phyloP scores from a whole-genome alignment of 2,329 filamentous ascomycete species.

The Aspergillus spinulosporus region DNA sequence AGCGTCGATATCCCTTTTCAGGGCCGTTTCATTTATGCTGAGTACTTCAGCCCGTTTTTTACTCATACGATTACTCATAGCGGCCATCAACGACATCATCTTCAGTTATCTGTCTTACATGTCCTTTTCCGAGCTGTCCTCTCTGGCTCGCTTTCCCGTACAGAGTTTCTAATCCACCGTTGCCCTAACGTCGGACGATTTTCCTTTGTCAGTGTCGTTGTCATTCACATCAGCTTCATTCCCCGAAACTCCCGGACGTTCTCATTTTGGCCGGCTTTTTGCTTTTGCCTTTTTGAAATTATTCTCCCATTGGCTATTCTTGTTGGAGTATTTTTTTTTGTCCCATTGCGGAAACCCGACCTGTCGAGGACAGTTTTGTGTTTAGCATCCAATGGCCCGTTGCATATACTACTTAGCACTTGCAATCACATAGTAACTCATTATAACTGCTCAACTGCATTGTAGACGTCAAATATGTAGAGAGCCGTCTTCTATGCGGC shows the following conservation, averaged over 20 bases:
- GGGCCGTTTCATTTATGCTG: slow-evolving; percentile 21
- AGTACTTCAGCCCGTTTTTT: slow-evolving; percentile 18
- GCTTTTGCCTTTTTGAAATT: slow-evolving; percentile 7
- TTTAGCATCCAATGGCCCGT: slow-evolving; percentile 19
- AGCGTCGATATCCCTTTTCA: slow-evolving; percentile 13
- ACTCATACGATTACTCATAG: slow-evolving; percentile 23
- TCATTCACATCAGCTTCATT: slow-evolving; percentile 16
- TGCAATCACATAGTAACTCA: slow-evolving; percentile 16
- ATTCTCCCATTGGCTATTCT: slow-evolving; percentile 16
- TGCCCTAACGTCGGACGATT: slow-evolving; percentile 31
- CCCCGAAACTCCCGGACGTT: slow-evolving; percentile 23
- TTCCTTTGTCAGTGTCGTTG: slow-evolving; percentile 35
- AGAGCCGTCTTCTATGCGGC: background rate
- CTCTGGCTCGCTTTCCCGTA: background rate
- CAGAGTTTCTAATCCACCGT: slow-evolving; percentile 11
- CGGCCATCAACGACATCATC: slow-evolving; percentile 25
- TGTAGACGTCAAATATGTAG: background rate
- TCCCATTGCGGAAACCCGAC: slow-evolving; percentile 11
- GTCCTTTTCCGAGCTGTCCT: slow-evolving; percentile 5
- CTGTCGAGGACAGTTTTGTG: slow-evolving; percentile 21
- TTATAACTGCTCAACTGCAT: background rate
- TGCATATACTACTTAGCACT: slow-evolving; percentile 15
- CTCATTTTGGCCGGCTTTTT: slow-evolving; percentile 19
- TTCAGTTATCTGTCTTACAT: slow-evolving; percentile 8
- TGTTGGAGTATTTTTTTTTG: slow-evolving; percentile 15